These are phyloP conservation scores for Canariomyces notabilis DNA, from an alignment of 2,329 filamentous ascomycete species.

Conservation along the genomic window DNA sequence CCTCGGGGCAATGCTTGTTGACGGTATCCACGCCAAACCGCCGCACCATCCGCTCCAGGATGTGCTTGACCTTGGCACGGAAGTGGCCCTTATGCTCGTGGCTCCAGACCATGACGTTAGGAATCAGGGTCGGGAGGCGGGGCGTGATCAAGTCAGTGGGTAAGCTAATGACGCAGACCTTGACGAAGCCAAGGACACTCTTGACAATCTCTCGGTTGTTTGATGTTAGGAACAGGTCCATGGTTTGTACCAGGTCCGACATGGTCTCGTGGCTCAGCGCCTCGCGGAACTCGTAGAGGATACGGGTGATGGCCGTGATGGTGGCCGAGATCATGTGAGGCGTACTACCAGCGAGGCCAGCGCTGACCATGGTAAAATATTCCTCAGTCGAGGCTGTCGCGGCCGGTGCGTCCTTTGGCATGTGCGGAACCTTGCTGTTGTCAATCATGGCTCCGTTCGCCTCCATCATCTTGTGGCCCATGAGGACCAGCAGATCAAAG, in stretches of 20 bases:
- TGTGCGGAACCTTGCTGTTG: slow-evolving; percentile 80
- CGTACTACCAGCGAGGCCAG: slow-evolving; percentile 84
- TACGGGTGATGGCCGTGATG: slow-evolving; percentile 90
- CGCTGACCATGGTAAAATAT: slow-evolving; percentile 97
- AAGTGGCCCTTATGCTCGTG: slow-evolving; percentile 98
- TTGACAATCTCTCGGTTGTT: slow-evolving; percentile 97
- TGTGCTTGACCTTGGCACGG: slow-evolving; percentile 96
- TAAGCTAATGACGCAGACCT: slow-evolving; percentile 85
- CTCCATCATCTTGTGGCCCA: slow-evolving; percentile 71
- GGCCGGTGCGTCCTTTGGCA: slow-evolving; percentile 73
- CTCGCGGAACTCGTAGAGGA: slow-evolving; percentile 84
- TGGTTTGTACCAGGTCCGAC: slow-evolving; percentile 82
- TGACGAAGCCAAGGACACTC: slow-evolving; percentile 91
- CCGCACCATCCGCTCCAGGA: slow-evolving; percentile 87
- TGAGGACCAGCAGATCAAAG: slow-evolving; percentile 82
- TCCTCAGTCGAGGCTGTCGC: slow-evolving; percentile 83
- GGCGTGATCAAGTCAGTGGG: slow-evolving; percentile 74
- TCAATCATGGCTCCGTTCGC: slow-evolving; percentile 69
- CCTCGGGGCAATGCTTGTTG: slow-evolving; percentile 75
- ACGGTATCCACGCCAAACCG: slow-evolving; percentile 81
- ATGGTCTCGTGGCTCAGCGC: slow-evolving; percentile 65
- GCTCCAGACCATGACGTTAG: slow-evolving; percentile 91
- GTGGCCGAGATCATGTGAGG: slow-evolving; percentile 97
- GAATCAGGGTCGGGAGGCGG: slow-evolving; percentile 70
- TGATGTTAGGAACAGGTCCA: slow-evolving; percentile 92